phyloP scores from a whole-genome alignment of 345 rosid species.

The Gossypium rotundifolium region DNA sequence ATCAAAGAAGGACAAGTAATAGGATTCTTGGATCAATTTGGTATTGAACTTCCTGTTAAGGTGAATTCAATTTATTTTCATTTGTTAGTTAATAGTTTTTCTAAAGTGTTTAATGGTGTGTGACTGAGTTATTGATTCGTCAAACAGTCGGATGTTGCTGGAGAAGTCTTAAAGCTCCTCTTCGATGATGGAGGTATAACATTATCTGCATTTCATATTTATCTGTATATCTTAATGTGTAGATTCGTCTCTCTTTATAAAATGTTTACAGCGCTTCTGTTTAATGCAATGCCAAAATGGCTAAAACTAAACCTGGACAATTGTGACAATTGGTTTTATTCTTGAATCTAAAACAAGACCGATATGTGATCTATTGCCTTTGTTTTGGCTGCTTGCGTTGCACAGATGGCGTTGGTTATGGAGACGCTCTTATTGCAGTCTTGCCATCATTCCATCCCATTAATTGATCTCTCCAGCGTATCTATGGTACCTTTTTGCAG shows the following conservation, averaged over 20 bases:
- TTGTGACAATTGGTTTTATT: neutral
- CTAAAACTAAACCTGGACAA: neutral
- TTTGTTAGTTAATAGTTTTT: constrained; percentile 7
- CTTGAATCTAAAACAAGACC: neutral
- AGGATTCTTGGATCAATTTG: constrained; percentile 80
- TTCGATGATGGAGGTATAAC: constrained; percentile 77
- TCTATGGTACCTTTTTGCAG: neutral
- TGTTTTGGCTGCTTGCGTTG: neutral
- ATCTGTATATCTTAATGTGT: neutral
- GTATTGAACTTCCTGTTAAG: constrained; percentile 77
- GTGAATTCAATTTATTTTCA: constrained; percentile 33
- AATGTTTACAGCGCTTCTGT: neutral
- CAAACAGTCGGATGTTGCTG: constrained; percentile 87
- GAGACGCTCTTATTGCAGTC: constrained; percentile 82
- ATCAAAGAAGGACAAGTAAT: constrained; percentile 86
- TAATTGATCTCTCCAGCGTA: constrained; percentile 1
- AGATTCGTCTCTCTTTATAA: neutral
- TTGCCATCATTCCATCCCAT: constrained; percentile 77
- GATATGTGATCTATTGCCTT: neutral
- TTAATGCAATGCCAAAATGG: neutral
- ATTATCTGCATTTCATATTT: constrained; percentile 1
- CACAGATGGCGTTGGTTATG: constrained; percentile 79
- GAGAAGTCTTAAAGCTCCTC: constrained; percentile 83
- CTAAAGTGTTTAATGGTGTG: neutral
- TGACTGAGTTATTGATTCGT: constrained; percentile 9